Evolutionary conservation across 2,329 filamentous ascomycete genomes (phyloP).

Genomic region (Alternaria longipes): DNA sequence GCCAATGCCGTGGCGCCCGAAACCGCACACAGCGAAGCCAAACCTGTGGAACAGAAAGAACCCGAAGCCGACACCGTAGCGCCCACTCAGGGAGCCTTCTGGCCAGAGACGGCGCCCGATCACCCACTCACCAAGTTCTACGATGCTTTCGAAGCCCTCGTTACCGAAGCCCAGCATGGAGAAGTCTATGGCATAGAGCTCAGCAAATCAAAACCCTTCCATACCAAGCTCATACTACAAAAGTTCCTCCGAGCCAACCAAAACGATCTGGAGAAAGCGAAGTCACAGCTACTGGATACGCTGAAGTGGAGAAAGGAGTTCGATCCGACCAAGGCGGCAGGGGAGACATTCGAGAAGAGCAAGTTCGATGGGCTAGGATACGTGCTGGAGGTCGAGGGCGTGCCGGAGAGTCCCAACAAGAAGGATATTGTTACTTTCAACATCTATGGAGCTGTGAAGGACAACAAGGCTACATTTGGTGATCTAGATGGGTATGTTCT

Average conservation of each 20-base stretch:
- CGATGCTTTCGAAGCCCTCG: conserved; percentile 65
- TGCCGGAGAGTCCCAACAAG: conserved; percentile 61
- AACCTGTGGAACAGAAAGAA: neutral
- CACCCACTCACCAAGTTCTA: conserved; percentile 65
- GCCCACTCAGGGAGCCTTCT: conserved; percentile 31
- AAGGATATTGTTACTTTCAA: conserved; percentile 87
- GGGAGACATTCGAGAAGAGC: conserved; percentile 67
- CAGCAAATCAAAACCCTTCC: conserved; percentile 63
- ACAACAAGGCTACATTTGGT: conserved; percentile 81
- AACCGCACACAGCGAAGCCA: conserved; percentile 13
- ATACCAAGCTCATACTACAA: conserved; percentile 84
- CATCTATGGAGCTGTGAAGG: conserved; percentile 87
- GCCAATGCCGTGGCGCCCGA: neutral
- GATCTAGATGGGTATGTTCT: conserved; percentile 75
- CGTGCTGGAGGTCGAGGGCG: conserved; percentile 73
- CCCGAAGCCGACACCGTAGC: conserved; percentile 8
- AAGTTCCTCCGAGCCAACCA: conserved; percentile 94
- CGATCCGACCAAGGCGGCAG: conserved; percentile 72
- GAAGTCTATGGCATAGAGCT: conserved; percentile 92
- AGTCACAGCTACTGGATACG: conserved; percentile 79
- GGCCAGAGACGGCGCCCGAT: conserved; percentile 50
- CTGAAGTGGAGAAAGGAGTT: conserved; percentile 83
- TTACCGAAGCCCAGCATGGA: conserved; percentile 66
- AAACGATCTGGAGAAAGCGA: conserved; percentile 75
- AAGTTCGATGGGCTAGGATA: conserved; percentile 85